A percentile compares a stretch with the other conserved stretches of the same genome.
These are phyloP conservation scores for Globisporangium spinosum DNA, from an alignment of 352 stramenopile genomes.

Conservation along the genomic window DNA sequence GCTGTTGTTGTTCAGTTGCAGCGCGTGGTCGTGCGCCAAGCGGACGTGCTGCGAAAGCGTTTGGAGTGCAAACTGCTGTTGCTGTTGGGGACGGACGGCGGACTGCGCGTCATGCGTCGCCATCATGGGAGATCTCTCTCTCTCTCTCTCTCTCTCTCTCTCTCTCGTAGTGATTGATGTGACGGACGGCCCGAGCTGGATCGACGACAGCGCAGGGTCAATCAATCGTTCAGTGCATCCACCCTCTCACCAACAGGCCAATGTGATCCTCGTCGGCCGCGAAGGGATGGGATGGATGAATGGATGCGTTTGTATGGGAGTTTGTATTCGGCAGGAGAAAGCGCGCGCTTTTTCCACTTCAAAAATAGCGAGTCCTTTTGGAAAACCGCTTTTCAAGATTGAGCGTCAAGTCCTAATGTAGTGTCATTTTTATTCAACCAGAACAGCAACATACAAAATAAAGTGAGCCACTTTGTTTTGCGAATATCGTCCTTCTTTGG, in stretches of 20 bases:
- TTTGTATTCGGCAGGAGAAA: conserved; percentile 7
- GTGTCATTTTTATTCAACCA: not conserved
- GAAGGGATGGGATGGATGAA: conserved; percentile 3
- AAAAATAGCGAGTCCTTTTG: conserved; percentile 3
- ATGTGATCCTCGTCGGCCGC: conserved; percentile 7
- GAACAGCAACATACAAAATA: not conserved
- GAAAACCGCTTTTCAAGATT: conserved; percentile 13
- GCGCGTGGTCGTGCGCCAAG: conserved; percentile 2
- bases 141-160: not conserved
- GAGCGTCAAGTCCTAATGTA: not conserved
- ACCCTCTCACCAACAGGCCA: not conserved
- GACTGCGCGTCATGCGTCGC: not conserved
- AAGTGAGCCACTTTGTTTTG: not conserved
- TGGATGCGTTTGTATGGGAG: conserved; percentile 9
- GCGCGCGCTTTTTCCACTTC: conserved; percentile 15
- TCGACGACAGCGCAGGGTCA: not conserved
- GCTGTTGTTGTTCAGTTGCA: not conserved
- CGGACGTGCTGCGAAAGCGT: conserved; percentile 13
- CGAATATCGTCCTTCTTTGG: not conserved
- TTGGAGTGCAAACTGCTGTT: conserved; percentile 11
- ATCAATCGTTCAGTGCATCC: not conserved
- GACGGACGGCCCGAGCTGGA: not conserved
- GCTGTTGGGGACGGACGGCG: not conserved
- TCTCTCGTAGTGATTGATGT: not conserved
- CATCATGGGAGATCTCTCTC: not conserved